A percentile compares a stretch with the other conserved stretches of the same genome.
Conservation (phyloP, 2,329 filamentous ascomycete species). For the Apiospora sp. region DNA sequence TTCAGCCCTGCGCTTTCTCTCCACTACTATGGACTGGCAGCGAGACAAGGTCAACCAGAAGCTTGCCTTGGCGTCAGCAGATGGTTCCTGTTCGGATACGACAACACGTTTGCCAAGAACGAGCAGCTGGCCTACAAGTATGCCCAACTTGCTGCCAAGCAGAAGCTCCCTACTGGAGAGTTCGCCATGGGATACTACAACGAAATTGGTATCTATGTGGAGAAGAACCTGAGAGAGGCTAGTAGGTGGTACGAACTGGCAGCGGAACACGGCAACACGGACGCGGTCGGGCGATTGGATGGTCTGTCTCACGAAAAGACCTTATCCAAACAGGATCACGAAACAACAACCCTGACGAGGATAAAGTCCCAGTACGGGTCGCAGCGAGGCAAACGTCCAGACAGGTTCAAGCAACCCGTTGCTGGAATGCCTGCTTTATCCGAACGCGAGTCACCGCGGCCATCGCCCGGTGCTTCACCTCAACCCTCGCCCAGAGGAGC, state of each 20-base stretch:
- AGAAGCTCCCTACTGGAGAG: constrained; percentile 86
- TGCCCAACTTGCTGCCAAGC: constrained; percentile 83
- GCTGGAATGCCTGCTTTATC: constrained; percentile 58
- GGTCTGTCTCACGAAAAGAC: constrained; percentile 84
- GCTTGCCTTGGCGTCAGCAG: constrained; percentile 96
- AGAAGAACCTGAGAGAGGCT: constrained; percentile 83
- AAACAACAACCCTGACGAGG: constrained; percentile 85
- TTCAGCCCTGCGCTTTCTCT: constrained; percentile 92
- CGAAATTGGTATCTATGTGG: constrained; percentile 92
- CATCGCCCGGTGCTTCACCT: constrained; percentile 41
- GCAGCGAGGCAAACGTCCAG: constrained; percentile 67
- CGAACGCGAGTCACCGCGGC: constrained; percentile 45
- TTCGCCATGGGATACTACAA: constrained; percentile 98
- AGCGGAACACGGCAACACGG: constrained; percentile 88
- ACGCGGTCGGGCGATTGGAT: constrained; percentile 83
- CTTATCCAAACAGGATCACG: constrained; percentile 89
- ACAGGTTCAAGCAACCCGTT: constrained; percentile 61
- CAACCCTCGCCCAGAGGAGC: constrained; percentile 47
- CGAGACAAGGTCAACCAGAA: constrained; percentile 90
- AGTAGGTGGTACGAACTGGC: constrained; percentile 90
- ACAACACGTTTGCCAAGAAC: constrained; percentile 92
- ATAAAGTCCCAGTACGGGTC: constrained; percentile 86
- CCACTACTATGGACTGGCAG: constrained; percentile 94
- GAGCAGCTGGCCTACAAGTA: constrained; percentile 93
- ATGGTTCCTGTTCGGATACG: constrained; percentile 97